Conservation (phyloP, 805 yeast species). For the Lachancea quebecensis region DNA sequence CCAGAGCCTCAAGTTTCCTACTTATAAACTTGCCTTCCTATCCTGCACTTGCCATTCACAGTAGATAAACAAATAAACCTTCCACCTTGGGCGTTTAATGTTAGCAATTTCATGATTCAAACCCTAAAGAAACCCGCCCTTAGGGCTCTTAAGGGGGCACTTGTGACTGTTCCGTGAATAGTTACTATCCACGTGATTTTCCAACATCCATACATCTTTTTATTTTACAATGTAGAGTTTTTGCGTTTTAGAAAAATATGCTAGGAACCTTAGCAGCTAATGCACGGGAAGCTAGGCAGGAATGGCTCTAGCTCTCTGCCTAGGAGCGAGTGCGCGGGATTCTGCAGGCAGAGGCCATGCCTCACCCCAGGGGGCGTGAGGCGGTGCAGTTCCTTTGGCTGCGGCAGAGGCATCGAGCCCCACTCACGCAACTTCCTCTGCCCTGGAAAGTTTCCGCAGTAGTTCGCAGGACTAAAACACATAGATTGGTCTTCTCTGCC, state of each 20-base stretch:
- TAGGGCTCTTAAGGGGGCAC: neutral
- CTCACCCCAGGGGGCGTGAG: no score
- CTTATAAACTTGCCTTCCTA: neutral
- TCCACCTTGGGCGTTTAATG: neutral
- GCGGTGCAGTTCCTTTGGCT: neutral
- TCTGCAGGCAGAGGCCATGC: no score
- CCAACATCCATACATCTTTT: no score
- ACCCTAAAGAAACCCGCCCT: neutral
- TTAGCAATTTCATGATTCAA: neutral
- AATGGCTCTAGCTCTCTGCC: no score
- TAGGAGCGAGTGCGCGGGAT: no score
- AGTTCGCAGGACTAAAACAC: neutral
- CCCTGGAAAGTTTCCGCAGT: neutral
- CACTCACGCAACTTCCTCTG: neutral
- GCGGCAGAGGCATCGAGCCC: neutral
- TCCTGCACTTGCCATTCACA: neutral
- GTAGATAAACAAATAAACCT: neutral
- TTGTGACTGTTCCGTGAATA: neutral
- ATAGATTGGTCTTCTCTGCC: neutral
- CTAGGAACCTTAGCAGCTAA: no score
- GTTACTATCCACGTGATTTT: neutral
- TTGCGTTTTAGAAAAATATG: no score
- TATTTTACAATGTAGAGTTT: no score
- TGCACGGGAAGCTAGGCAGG: no score
- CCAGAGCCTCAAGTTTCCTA: no score